These are phyloP conservation scores for Colletotrichum noveboracense DNA, from an alignment of 2,329 filamentous ascomycete genomes.

Conservation along the genomic window DNA sequence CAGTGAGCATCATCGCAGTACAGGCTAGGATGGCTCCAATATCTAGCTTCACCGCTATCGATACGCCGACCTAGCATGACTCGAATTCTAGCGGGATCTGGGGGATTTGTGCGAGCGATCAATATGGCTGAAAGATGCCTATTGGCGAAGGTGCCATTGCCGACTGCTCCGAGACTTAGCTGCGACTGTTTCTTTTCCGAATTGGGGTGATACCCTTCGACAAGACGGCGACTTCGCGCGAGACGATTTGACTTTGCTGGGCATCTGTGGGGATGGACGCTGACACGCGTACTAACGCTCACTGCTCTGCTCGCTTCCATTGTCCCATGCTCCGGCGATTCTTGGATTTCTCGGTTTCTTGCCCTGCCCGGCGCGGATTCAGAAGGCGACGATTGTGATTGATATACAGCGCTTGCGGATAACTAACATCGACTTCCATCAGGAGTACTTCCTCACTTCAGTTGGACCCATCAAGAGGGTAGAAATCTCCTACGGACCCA, in stretches of 20 bases:
- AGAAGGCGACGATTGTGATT: conserved; percentile 26
- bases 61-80: neutral
- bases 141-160: neutral
- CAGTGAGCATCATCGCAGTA: conserved; percentile 51
- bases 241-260: neutral
- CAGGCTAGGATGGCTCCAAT: conserved; percentile 8
- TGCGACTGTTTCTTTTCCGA: conserved; percentile 2
- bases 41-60: conserved; percentile 4
- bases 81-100: neutral
- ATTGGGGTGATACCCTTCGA: conserved; percentile 20
- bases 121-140: neutral
- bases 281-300: conserved; percentile 29
- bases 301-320: conserved; percentile 40
- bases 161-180: neutral
- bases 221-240: conserved; percentile 5
- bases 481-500: conserved; percentile 90
- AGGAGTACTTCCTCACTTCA: conserved; percentile 95
- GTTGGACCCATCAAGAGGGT: conserved; percentile 91
- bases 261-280: neutral
- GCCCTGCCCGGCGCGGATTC: conserved; percentile 25
- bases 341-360: conserved; percentile 23
- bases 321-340: neutral
- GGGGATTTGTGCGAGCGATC: neutral
- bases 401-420: conserved; percentile 45
- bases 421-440: conserved; percentile 73